Evolutionary conservation across 805 yeast genomes (phyloP).

Genomic region (Saccharomycopsis microspora): DNA sequence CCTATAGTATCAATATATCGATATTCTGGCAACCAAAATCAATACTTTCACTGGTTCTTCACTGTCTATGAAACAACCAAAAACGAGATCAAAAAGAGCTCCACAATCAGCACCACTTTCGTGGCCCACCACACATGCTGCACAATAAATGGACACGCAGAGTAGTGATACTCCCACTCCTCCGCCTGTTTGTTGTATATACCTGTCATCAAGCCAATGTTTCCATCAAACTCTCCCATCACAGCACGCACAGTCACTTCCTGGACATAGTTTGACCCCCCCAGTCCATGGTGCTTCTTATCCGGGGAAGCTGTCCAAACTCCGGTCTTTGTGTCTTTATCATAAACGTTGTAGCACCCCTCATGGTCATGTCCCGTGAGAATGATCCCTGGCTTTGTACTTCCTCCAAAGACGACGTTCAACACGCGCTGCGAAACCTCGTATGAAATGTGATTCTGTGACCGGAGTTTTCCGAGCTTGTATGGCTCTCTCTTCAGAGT

Average conservation of each 20-base stretch:
- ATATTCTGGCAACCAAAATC: neutral
- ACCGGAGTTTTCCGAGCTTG: slow-evolving; percentile 58
- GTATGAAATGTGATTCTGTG: slow-evolving; percentile 74
- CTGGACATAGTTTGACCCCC: slow-evolving; percentile 31
- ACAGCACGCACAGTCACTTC: slow-evolving; percentile 84
- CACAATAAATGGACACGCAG: slow-evolving; percentile 68
- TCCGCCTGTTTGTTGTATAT: slow-evolving; percentile 33
- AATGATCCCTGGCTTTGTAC: slow-evolving; percentile 55
- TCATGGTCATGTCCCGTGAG: slow-evolving; percentile 95
- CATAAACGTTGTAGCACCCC: slow-evolving; percentile 74
- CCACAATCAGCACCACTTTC: slow-evolving; percentile 37
- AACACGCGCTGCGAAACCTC: slow-evolving; percentile 59
- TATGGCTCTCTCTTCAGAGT: slow-evolving; percentile 47
- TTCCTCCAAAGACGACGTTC: slow-evolving; percentile 47
- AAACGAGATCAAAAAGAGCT: slow-evolving; percentile 29
- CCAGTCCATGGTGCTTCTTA: slow-evolving; percentile 12
- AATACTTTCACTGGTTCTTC: neutral
- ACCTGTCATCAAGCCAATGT: slow-evolving; percentile 77
- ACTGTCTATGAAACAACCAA: neutral
- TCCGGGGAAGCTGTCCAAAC: slow-evolving; percentile 47
- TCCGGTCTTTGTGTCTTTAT: slow-evolving; percentile 27
- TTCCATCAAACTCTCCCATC: slow-evolving; percentile 96
- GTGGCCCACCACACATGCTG: slow-evolving; percentile 97
- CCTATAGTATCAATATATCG: neutral
- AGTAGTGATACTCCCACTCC: slow-evolving; percentile 57